These are phyloP conservation scores for Kalanchoe fedtschenkoi DNA, from an alignment of 164 flowering plant genomes.

Conservation along the genomic window DNA sequence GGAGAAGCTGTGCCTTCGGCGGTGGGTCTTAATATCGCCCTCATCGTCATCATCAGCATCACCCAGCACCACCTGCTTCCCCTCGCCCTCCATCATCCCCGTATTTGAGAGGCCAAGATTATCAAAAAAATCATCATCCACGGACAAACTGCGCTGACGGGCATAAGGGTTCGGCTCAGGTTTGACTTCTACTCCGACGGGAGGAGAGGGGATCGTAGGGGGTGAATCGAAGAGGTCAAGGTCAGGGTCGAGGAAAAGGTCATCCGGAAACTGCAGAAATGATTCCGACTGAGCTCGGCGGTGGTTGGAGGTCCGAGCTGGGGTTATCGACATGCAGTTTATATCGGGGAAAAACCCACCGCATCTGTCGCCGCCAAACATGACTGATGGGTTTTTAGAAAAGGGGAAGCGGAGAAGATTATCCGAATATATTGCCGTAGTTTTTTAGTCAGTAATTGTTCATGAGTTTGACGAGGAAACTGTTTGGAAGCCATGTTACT, in stretches of 20 bases:
- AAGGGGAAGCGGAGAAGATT: too few species aligned
- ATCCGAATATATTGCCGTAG: too few species aligned
- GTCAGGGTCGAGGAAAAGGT: slow-evolving; percentile 25
- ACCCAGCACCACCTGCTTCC: slow-evolving; percentile 20
- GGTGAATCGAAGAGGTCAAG: slow-evolving; percentile 25
- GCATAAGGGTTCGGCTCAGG: slow-evolving; percentile 1
- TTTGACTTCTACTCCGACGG: not conserved
- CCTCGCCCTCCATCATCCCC: slow-evolving; percentile 12
- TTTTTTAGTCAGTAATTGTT: too few species aligned
- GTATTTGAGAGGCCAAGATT: slow-evolving; percentile 28
- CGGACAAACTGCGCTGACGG: slow-evolving; percentile 78
- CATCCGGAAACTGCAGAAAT: slow-evolving; percentile 53
- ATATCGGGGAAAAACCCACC: slow-evolving; percentile 23
- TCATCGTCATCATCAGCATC: slow-evolving; percentile 15
- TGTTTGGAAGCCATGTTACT: too few species aligned
- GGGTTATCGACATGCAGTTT: slow-evolving; percentile 61
- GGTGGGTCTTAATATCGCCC: slow-evolving; percentile 13
- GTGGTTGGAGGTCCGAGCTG: slow-evolving; percentile 49
- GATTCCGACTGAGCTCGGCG: slow-evolving; percentile 77
- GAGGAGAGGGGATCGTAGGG: slow-evolving; percentile 13
- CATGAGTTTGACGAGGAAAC: too few species aligned
- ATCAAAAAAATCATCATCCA: slow-evolving; percentile 84
- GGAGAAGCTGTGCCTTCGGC: slow-evolving; percentile 54
- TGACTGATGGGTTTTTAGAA: not conserved
- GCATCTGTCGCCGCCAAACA: slow-evolving; percentile 19